Evolutionary conservation across 352 stramenopile species (phyloP), one percentile per base, ranked within the genome.

Genomic region (Pythium angustatum): DNA sequence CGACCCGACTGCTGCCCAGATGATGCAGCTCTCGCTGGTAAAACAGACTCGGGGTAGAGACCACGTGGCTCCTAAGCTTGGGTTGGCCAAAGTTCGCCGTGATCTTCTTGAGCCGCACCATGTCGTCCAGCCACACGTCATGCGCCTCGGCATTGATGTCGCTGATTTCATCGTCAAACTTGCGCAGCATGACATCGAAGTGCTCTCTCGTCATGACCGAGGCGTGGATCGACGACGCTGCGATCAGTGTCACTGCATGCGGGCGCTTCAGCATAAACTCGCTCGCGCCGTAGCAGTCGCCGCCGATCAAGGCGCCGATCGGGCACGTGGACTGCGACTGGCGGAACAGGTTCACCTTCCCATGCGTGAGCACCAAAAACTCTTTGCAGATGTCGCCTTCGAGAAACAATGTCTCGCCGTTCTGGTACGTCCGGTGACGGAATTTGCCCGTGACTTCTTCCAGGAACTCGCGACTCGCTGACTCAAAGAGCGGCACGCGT

Each of bases 401-500:
- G 1, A 91, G 67, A 21, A 72, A 85, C 9, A 93, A 73, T 5
- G 78, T 85, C 31, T 93, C 85, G 0, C 85, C 85, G 30, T 85
- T 85, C 30, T 93, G 83, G 41, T 86, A 93, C 9, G 43, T 86
- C 14, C 79, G 75, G 51, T 91, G 78, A 0, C 85, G 80, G 45
- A 94, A 91, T 50, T 93, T 88, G 0, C 83, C 85, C 0, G 85
- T 94, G 5, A 94, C 81, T 68, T 90, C 80, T n/a, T 91, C 77
- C 0, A 89, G 60, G 50, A 92, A 90, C 22, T 91, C 82, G 17
- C 72, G 73, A n/a, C 75, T 87, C 3, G 77, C 74, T 2, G 71
- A 82, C 24, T 87, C 74, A 51, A 94, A 94, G 1, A 94, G 65
- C 2, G 57, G 14, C 3, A 94, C 72, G 12, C 75, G 71, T 49